These are phyloP conservation scores for Pichia cactophila DNA, from an alignment of 1,139 yeast species.

Conservation along the genomic window DNA sequence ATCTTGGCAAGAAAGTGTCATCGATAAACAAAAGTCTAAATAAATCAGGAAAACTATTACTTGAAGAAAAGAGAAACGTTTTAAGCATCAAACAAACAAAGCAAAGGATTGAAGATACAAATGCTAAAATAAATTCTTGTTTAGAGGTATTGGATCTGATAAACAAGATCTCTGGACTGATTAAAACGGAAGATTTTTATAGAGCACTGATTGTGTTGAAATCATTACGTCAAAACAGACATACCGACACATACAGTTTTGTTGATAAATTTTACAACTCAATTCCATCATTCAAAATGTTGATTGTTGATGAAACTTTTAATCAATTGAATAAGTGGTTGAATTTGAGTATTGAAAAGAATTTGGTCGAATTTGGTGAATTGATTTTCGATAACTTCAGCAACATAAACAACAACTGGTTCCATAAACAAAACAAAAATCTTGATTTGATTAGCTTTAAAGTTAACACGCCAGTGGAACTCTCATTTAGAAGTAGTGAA, in stretches of 20 bases:
- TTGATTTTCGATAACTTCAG: slow-evolving; percentile 48
- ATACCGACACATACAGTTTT: slow-evolving; percentile 69
- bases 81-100: slow-evolving; percentile 52
- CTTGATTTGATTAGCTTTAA: slow-evolving; percentile 50
- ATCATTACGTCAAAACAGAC: slow-evolving; percentile 57
- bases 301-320: slow-evolving; percentile 75
- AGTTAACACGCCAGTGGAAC: slow-evolving; percentile 80
- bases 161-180: slow-evolving; percentile 76
- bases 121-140: slow-evolving; percentile 55
- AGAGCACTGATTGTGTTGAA: slow-evolving; percentile 81
- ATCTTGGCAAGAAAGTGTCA: slow-evolving; percentile 45
- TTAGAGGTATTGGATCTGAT: slow-evolving; percentile 80
- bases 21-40: slow-evolving; percentile 47
- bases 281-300: slow-evolving; percentile 66
- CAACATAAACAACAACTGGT: slow-evolving; percentile 55
- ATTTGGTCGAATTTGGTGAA: slow-evolving; percentile 54
- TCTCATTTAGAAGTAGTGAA: slow-evolving; percentile 28
- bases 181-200: slow-evolving; percentile 68
- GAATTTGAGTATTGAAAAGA: slow-evolving; percentile 53
- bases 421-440: slow-evolving; percentile 31
- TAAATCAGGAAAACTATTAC: slow-evolving; percentile 56
- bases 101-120: slow-evolving; percentile 56
- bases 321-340: slow-evolving; percentile 68
- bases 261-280: slow-evolving; percentile 65
- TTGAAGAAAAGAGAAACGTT: slow-evolving; percentile 48